A percentile compares a stretch with the other conserved stretches of the same genome.
These are phyloP conservation scores for Trametes hirsuta DNA, from an alignment of 1,284 basidiomycete genomes.

Conservation along the genomic window DNA sequence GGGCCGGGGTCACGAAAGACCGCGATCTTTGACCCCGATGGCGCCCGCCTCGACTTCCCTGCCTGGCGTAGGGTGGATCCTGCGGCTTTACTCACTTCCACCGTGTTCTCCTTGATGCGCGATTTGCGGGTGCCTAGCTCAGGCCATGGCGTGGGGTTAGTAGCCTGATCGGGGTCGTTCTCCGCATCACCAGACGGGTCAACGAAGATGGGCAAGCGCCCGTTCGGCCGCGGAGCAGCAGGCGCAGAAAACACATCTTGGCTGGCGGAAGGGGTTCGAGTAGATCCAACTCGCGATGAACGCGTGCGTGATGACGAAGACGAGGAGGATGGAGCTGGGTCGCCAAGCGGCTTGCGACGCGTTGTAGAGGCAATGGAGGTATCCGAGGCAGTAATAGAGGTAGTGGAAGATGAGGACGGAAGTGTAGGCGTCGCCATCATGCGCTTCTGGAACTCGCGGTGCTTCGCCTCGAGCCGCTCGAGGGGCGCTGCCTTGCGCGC, in stretches of 20 bases:
- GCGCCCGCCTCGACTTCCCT: constrained; percentile 54
- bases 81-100: constrained; percentile 63
- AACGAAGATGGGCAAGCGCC: constrained; percentile 68
- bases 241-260: constrained; percentile 29
- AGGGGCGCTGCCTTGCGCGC: constrained; percentile 81
- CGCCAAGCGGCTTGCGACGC: constrained; percentile 41
- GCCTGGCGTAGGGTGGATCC: constrained; percentile 68
- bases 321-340: constrained; percentile 33
- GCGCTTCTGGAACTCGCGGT: constrained; percentile 87
- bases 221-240: constrained; percentile 48
- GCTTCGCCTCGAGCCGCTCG: constrained; percentile 83
- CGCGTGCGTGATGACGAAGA: constrained; percentile 29
- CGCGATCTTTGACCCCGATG: constrained; percentile 52
- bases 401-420: constrained; percentile 21
- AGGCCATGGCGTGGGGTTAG: constrained; percentile 53
- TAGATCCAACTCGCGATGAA: constrained; percentile 20
- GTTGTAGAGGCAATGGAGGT: constrained; percentile 30
- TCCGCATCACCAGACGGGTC: constrained; percentile 61
- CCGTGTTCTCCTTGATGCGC: constrained; percentile 75
- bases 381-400: constrained; percentile 32
- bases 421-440: constrained; percentile 55
- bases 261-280: constrained; percentile 17
- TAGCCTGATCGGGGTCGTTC: constrained; percentile 29
- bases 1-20: constrained; percentile 56
- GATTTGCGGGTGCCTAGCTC: constrained; percentile 76